A percentile compares a stretch with the other conserved stretches of the same genome.
Conservation (phyloP, 2,329 filamentous ascomycete species). For the Emmonsiellopsis sp. region DNA sequence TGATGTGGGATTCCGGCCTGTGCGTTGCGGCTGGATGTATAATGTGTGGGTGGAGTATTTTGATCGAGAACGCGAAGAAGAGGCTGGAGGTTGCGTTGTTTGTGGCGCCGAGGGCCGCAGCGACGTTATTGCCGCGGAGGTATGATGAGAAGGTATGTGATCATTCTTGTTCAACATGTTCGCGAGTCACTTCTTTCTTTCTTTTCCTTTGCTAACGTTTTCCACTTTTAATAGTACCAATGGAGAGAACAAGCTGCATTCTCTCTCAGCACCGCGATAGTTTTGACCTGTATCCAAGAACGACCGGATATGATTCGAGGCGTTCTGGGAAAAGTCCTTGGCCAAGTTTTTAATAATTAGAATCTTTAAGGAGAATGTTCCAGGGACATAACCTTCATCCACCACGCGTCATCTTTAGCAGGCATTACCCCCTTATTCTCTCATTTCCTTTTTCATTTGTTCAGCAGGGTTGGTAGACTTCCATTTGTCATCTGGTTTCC, state of each 20-base stretch:
- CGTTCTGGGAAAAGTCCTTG: constrained; percentile 54
- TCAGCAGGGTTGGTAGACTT: too few relatives aligned
- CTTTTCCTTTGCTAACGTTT: constrained; percentile 3
- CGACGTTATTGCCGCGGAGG: constrained; percentile 61
- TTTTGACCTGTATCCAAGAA: constrained; percentile 59
- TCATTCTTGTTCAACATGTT: not conserved
- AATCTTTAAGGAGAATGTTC: not conserved
- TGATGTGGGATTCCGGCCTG: constrained; percentile 49
- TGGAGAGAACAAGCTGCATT: constrained; percentile 60
- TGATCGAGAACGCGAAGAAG: constrained; percentile 57
- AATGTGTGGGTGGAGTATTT: constrained; percentile 72
- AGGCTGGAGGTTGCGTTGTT: constrained; percentile 71
- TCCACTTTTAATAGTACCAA: constrained; percentile 42
- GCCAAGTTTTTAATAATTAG: constrained; percentile 33
- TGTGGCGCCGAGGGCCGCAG: constrained; percentile 67
- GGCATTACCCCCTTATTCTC: too few relatives aligned
- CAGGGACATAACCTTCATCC: not conserved
- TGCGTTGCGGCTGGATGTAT: constrained; percentile 64
- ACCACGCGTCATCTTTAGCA: too few relatives aligned
- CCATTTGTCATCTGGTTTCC: too few relatives aligned
- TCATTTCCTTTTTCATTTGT: too few relatives aligned
- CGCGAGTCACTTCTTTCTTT: constrained; percentile 3
- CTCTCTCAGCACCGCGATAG: constrained; percentile 56
- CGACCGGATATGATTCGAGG: constrained; percentile 56
- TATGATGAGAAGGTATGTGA: constrained; percentile 45